These are phyloP conservation scores for Diaporthe ilicicola DNA, from an alignment of 2,329 filamentous ascomycete species.

Conservation along the genomic window DNA sequence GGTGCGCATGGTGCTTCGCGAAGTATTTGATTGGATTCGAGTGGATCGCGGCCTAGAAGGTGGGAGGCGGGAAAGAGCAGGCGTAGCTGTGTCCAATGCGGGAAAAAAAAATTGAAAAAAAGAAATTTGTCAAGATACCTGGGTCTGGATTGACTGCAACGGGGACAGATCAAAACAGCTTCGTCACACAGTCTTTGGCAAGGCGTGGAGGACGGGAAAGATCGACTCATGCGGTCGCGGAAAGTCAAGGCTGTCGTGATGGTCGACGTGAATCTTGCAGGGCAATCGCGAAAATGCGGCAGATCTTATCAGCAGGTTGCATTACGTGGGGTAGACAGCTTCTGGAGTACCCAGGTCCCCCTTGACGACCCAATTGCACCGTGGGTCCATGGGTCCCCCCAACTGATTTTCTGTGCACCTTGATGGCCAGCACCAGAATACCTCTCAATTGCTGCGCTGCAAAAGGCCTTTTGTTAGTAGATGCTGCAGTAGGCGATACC, in stretches of 20 bases:
- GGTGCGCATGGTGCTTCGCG: slow-evolving; percentile 33
- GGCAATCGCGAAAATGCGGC: slow-evolving; percentile 26
- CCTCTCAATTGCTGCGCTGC: too few species aligned
- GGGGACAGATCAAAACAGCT: not conserved
- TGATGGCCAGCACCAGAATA: slow-evolving; percentile 15
- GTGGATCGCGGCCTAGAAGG: not conserved
- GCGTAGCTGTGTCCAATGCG: not conserved
- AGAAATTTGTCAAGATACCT: not conserved
- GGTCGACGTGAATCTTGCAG: slow-evolving; percentile 1
- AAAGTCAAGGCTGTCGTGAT: not conserved
- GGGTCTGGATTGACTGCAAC: not conserved
- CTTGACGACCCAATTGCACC: not conserved
- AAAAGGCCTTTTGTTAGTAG: too few species aligned
- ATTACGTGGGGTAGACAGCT: slow-evolving; percentile 8
- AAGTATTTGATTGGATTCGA: slow-evolving; percentile 24
- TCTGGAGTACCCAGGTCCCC: not conserved
- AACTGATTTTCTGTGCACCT: not conserved
- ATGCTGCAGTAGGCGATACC: too few species aligned
- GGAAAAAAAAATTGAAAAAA: too few species aligned
- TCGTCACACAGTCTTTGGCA: not conserved
- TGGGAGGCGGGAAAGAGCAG: slow-evolving; percentile 24
- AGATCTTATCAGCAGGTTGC: slow-evolving; percentile 28
- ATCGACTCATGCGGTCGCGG: not conserved
- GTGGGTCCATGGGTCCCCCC: slow-evolving; percentile 8
- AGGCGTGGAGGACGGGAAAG: not conserved